Percentiles rank a stretch among this genome's conserved stretches.
phyloP scores from a whole-genome alignment of 2,329 filamentous ascomycete genomes.

The Neofusicoccum sp. region DNA sequence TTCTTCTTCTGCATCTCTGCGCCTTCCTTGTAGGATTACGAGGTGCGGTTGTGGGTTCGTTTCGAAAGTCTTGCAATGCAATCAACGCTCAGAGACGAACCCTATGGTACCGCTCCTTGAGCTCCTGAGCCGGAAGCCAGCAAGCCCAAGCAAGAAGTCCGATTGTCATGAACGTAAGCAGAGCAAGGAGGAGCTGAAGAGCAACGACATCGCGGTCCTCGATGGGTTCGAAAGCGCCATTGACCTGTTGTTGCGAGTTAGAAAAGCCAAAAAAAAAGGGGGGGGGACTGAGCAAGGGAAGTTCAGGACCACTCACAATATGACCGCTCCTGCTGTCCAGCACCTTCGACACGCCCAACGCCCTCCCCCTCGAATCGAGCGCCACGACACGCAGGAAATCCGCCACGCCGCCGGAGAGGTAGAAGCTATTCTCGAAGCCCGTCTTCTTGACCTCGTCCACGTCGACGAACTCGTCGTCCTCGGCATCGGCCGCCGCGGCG shows the following conservation, averaged over 20 bases:
- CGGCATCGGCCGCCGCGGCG: not conserved
- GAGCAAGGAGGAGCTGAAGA: slow-evolving; percentile 1
- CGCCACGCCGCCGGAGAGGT: not conserved
- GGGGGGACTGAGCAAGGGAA: not conserved
- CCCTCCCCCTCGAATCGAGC: not conserved
- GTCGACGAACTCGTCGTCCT: slow-evolving; percentile 43
- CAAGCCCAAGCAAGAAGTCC: not conserved
- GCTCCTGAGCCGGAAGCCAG: not conserved
- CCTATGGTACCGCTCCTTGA: not conserved
- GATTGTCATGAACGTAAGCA: not conserved
- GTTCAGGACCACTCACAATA: not conserved
- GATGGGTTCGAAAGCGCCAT: not conserved
- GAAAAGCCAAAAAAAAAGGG: not conserved
- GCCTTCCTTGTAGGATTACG: too few species aligned
- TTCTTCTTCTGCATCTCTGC: too few species aligned
- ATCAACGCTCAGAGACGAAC: not conserved
- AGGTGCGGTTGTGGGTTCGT: too few species aligned
- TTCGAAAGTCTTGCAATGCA: too few species aligned
- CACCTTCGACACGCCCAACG: not conserved
- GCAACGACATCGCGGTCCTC: not conserved
- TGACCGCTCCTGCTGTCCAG: not conserved
- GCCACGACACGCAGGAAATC: not conserved
- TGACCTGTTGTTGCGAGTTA: not conserved
- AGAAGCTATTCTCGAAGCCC: slow-evolving; percentile 8
- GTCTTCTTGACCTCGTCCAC: slow-evolving; percentile 37